Evolutionary conservation across 352 stramenopile genomes (phyloP), one percentile per base, ranked within the genome.

Genomic region (Phytophthora fragariaefolia): DNA sequence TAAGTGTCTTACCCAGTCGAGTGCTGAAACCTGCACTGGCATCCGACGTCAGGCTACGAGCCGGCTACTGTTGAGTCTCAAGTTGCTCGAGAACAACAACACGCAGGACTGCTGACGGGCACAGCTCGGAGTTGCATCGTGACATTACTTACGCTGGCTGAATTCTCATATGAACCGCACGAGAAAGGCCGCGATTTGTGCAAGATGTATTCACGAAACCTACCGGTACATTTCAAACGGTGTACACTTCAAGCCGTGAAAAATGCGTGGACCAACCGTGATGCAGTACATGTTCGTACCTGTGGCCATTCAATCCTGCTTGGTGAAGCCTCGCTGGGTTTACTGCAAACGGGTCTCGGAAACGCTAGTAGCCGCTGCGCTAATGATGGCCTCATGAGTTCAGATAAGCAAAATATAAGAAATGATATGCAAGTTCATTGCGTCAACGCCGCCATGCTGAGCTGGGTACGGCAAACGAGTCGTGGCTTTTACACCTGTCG

Each of bases 1-100:
- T n/a, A n/a, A n/a, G 56, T 34, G 7, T 6, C 28, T 10, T 4
- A 42, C 34, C 18, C 26, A 38, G 18, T 55, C 36, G 61, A 28
- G 53, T 46, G 34, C 34, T 50, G 53, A 66, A 67, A 70, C 53
- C 54, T 53, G 43, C 43, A 47, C 28, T 55, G 46, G 43, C 28
- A 61, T 48, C 52, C 30, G 28, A 43, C 34, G 34, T 13, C 17
- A 26, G 40, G 40, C 40, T n/a, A n/a, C n/a, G n/a, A n/a, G n/a
- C n/a, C n/a, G n/a, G n/a, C n/a, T n/a, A n/a, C n/a, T n/a, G n/a
- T n/a, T n/a, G n/a, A n/a, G n/a, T n/a, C n/a, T n/a, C n/a, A n/a
- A n/a, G n/a, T n/a, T n/a, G n/a, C n/a, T n/a, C n/a, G n/a, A n/a
- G n/a, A n/a, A n/a, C n/a, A n/a, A n/a, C n/a, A n/a, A 18, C 18